Conservation (phyloP, 352 stramenopile genomes). For the Globisporangium lucens region DNA sequence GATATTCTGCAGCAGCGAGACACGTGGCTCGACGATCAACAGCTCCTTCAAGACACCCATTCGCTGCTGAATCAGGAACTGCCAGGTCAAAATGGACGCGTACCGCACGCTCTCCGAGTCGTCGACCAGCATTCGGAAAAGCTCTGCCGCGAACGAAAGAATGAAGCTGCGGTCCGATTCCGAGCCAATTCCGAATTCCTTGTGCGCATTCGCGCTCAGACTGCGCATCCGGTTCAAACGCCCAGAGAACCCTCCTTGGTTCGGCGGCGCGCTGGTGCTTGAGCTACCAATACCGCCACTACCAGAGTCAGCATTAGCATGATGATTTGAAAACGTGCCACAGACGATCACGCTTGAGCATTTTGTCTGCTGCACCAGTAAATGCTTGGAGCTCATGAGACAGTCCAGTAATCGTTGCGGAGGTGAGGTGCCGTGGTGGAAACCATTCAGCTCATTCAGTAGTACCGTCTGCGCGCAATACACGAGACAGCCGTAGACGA, state of each 20-base stretch:
- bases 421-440: conserved; percentile 27
- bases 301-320: conserved; percentile 12
- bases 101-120: conserved; percentile 46
- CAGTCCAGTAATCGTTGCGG: conserved; percentile 35
- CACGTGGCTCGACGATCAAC: conserved; percentile 66
- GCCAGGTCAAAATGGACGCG: conserved; percentile 54
- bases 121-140: conserved; percentile 67
- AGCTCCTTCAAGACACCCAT: conserved; percentile 72
- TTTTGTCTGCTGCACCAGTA: conserved; percentile 65
- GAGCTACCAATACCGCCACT: not conserved
- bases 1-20: conserved; percentile 65
- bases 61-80: conserved; percentile 71
- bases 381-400: conserved; percentile 42
- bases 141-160: conserved; percentile 45
- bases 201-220: conserved; percentile 40
- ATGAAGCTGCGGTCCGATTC: conserved; percentile 77
- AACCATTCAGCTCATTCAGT: conserved; percentile 50
- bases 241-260: conserved; percentile 22
- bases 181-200: conserved; percentile 62
- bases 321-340: conserved; percentile 20
- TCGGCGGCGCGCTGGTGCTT: not conserved
- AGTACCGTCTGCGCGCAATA: conserved; percentile 59
- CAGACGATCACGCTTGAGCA: conserved; percentile 60
- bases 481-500: conserved; percentile 68
- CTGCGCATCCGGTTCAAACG: conserved; percentile 51